Evolutionary conservation across 305 asterid species (phyloP), one percentile per base, ranked within the genome.

Genomic region (Fraxinus angustifolia): DNA sequence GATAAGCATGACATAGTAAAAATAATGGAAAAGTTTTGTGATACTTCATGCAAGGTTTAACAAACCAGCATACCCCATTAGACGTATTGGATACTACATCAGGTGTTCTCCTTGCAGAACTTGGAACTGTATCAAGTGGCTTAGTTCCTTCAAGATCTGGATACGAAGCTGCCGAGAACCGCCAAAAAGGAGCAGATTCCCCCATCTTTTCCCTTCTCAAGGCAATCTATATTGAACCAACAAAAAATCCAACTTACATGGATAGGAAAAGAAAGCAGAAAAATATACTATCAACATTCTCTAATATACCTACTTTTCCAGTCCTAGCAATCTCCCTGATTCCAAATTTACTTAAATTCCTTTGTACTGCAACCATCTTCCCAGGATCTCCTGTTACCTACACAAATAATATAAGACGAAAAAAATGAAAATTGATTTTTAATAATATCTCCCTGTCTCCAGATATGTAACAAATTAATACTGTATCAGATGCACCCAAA

Each of bases 311-410:
- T 82, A 93, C 99, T 93, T 95, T 95, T 85, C 99, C 99, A 6
- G 99, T 95, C 88, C 99, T 89, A 42, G 97, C 99, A 84, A 94
- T 89, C 90, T 95, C 99, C 86, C 87, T 92, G 65, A 95, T 92
- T 76, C 99, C 99, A 88, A 95, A 94, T 86, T 94, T 95, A 83
- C 97, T 88, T 65, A 95, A 91, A 86, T 92, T 95, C 86, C 94
- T 92, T 79, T 91, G 93, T 76, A 90, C 93, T 21, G 98, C 97
- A 85, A 92, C 97, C 90, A 94, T 88, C 91, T 95, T 95, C 81
- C 99, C 98, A 65, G 99, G 99, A 90, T 95, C 99, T 80, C 99
- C 99, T 73, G 99, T 95, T 48, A 95, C 96, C 98, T 95, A 76
- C 77, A 78, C 73, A 77, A 68, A 83, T 45, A 84, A 38, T 74